A percentile compares a stretch with the other conserved stretches of the same genome.
Evolutionary conservation across 2,329 filamentous ascomycete genomes (phyloP).

Genomic region (Sordariomycetes sp.): DNA sequence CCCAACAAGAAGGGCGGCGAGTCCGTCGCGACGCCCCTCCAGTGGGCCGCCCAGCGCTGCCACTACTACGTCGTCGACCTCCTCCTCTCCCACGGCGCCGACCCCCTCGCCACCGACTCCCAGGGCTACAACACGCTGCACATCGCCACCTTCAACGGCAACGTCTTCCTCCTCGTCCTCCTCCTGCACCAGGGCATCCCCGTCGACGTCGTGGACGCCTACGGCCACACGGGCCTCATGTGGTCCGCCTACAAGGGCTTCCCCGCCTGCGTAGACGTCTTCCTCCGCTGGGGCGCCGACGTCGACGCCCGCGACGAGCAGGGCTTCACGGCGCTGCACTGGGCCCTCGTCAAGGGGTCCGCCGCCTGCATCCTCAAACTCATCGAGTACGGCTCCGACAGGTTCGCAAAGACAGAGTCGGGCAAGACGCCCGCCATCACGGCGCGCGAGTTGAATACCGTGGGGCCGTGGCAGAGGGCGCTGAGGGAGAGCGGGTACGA

Average conservation of each 20-base stretch:
- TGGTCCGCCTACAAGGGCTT: conserved; percentile 98
- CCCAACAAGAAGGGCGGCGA: conserved; percentile 94
- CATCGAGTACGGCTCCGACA: conserved; percentile 87
- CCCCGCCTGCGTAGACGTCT: conserved; percentile 80
- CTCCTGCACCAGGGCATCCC: conserved; percentile 91
- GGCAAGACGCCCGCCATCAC: conserved; percentile 84
- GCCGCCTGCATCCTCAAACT: conserved; percentile 83
- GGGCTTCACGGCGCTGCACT: conserved; percentile 89
- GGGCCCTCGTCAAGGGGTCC: conserved; percentile 90
- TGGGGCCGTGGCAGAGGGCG: conserved; percentile 68
- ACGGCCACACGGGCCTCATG: conserved; percentile 91
- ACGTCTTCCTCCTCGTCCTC: conserved; percentile 77
- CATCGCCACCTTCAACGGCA: conserved; percentile 93
- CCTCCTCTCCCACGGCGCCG: conserved; percentile 79
- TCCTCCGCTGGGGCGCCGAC: conserved; percentile 88
- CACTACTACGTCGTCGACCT: conserved; percentile 95
- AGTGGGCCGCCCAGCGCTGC: conserved; percentile 94
- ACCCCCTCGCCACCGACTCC: conserved; percentile 81
- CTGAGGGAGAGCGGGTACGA: conserved; percentile 77
- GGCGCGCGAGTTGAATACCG: conserved; percentile 81
- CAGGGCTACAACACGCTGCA: conserved; percentile 98
- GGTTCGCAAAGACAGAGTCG: conserved; percentile 77
- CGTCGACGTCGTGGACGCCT: conserved; percentile 79
- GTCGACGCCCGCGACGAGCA: conserved; percentile 84
- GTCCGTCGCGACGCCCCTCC: conserved; percentile 81